A percentile compares a stretch with the other conserved stretches of the same genome.
Evolutionary conservation across 2,329 filamentous ascomycete species (phyloP).

Genomic region (Talaromyces sp.): DNA sequence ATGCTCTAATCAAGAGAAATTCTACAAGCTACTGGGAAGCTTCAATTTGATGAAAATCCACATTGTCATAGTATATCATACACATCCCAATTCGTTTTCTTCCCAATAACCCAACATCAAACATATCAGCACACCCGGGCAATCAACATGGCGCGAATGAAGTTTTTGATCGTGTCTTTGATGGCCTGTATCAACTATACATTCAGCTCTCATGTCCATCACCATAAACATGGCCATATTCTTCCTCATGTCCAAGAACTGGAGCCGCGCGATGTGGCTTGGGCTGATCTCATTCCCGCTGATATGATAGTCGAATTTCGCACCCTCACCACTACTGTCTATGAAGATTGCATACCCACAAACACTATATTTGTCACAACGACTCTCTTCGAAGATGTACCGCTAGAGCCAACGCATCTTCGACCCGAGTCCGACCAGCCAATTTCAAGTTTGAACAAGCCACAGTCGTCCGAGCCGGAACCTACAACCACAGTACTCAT

Average conservation of each 20-base stretch:
- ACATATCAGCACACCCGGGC: background rate
- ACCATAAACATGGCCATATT: conserved; percentile 24
- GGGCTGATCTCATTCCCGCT: conserved; percentile 2
- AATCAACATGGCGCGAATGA: conserved; percentile 23
- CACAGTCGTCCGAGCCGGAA: conserved; percentile 1
- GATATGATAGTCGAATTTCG: conserved; percentile 20
- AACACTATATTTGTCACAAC: conserved; percentile 9
- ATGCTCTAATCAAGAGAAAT: background rate
- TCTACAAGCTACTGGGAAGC: background rate
- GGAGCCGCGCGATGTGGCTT: conserved; percentile 11
- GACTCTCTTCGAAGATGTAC: conserved; percentile 6
- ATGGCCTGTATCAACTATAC: conserved; percentile 28
- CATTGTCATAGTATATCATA: no score
- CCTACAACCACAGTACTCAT: conserved; percentile 12
- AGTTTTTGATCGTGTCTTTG: conserved; percentile 27
- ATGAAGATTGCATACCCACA: conserved; percentile 17
- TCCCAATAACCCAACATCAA: background rate
- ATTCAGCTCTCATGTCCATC: conserved; percentile 28
- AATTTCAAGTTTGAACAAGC: background rate
- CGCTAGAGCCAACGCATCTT: conserved; percentile 5
- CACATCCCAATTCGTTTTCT: no score
- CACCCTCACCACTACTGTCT: conserved; percentile 27
- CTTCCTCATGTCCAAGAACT: conserved; percentile 9
- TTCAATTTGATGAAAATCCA: background rate
- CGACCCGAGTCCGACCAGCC: background rate